These are phyloP conservation scores for Didymella lethalis DNA, from an alignment of 2,329 filamentous ascomycete species.

Conservation along the genomic window DNA sequence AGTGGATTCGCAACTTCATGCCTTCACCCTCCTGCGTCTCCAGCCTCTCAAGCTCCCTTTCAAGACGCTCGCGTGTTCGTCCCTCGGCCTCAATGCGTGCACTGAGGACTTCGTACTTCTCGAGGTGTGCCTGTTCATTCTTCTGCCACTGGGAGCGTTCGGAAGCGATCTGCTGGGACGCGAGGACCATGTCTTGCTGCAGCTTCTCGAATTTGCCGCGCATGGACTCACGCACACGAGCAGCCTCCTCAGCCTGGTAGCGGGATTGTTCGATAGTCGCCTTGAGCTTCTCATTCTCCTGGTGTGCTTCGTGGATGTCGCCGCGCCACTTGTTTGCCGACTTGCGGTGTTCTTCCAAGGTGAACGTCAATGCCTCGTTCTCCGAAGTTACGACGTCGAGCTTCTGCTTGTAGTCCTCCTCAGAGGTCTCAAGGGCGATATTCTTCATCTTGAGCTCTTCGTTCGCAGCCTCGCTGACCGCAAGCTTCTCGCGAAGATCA, in stretches of 20 bases:
- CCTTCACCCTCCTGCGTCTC: constrained; percentile 73
- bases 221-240: constrained; percentile 83
- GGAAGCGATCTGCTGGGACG: constrained; percentile 79
- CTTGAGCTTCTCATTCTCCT: constrained; percentile 71
- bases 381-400: constrained; percentile 64
- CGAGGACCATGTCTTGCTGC: constrained; percentile 84
- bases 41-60: constrained; percentile 56
- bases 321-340: constrained; percentile 66
- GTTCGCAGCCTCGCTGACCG: constrained; percentile 64
- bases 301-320: constrained; percentile 62
- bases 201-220: constrained; percentile 83
- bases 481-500: constrained; percentile 60
- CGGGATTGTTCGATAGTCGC: constrained; percentile 76
- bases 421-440: constrained; percentile 41
- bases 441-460: constrained; percentile 61
- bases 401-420: constrained; percentile 60
- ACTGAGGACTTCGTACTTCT: constrained; percentile 63
- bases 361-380: constrained; percentile 67
- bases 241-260: constrained; percentile 83
- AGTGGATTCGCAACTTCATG: constrained; percentile 78
- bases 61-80: constrained; percentile 55
- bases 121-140: constrained; percentile 66
- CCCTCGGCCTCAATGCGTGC: constrained; percentile 59
- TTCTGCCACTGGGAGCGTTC: constrained; percentile 82
- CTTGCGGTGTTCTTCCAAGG: constrained; percentile 69